Base-by-base conservation (phyloP, 2,329 filamentous ascomycete species). In the Paraphoma sp. region DNA sequence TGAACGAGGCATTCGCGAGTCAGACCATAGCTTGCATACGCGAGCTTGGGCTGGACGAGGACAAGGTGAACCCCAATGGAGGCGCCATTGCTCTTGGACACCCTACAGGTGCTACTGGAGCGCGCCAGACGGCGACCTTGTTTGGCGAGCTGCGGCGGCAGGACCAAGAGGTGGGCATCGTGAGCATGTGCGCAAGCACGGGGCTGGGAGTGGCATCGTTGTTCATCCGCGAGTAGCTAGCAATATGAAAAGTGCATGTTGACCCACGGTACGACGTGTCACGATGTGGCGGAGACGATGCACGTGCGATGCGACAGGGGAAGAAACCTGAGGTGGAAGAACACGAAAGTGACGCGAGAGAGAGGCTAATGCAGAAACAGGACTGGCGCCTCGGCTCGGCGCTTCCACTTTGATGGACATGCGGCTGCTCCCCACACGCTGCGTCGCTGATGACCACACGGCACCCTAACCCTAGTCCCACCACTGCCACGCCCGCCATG, bases 1-100 rank as follows among this genome's bases (percentile, higher is more conserved):
- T 99, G 73, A 98, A 98, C 80, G 94, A 98, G 84, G 94, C 95
- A 1, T 98, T 98, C 71, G 94, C 93, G 33, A 95, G 91, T 57
- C 97, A 98, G 92, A 93, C 92, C 1, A 91, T 97, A 41, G 97
- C 97, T 83, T 96, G 93, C 80, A 83, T 91, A 48, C 76, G 81
- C 40, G 76, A 69, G 69, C 84, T 95, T 44, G 85, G 85, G 53
- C 78, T 94, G 45, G 87, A 91, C 70, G 85, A 85, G 76, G 80
- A 85, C 70, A 93, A 92, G 84, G 87, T 94, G 83, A 95, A 94
- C 81, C 85, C 88, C 17, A 85, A 90, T 59, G 91, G 91, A 64
- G 91, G 91, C 60, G 91, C 91, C 63, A 93, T 94, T 72, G 91
- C 91, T 8, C 82, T 95, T 0, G 91, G 91, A 41, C 91, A 95